Conservation (phyloP, 2,329 filamentous ascomycete genomes). For the Orbilia quercus region DNA sequence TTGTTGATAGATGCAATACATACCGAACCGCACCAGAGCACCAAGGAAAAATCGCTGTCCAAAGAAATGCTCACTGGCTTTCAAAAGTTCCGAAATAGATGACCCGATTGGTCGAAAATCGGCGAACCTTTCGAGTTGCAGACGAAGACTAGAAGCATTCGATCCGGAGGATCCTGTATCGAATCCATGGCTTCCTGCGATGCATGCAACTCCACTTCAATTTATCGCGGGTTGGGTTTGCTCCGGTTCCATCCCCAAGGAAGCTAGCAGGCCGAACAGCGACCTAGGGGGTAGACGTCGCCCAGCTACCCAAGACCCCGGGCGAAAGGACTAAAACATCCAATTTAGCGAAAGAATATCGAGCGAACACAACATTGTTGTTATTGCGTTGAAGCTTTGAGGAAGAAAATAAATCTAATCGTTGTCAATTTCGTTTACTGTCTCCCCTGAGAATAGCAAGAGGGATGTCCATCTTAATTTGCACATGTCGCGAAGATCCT, state of each 20-base stretch:
- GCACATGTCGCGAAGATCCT: constrained; percentile 42
- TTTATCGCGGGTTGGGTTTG: constrained; percentile 43
- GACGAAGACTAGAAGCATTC: constrained; percentile 16
- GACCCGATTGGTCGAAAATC: constrained; percentile 51
- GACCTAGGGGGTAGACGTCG: constrained; percentile 15
- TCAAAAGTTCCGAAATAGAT: constrained; percentile 33
- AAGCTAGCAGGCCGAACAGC: constrained; percentile 32
- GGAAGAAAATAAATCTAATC: no score
- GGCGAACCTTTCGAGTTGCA: constrained; percentile 22
- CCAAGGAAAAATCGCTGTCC: not conserved
- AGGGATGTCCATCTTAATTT: constrained; percentile 36
- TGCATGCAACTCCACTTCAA: constrained; percentile 56
- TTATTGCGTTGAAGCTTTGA: no score
- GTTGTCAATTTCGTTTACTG: no score
- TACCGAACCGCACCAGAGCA: not conserved
- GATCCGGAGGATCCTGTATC: constrained; percentile 9
- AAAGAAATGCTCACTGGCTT: not conserved
- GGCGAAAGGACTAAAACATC: not conserved
- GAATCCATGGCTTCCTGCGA: constrained; percentile 36
- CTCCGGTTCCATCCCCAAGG: constrained; percentile 40
- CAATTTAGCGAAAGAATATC: no score
- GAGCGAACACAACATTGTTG: no score
- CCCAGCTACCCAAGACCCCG: not conserved
- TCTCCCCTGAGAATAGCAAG: not conserved
- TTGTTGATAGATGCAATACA: not conserved